phyloP scores from a whole-genome alignment of 345 rosid species.

The Anacardium occidentale region DNA sequence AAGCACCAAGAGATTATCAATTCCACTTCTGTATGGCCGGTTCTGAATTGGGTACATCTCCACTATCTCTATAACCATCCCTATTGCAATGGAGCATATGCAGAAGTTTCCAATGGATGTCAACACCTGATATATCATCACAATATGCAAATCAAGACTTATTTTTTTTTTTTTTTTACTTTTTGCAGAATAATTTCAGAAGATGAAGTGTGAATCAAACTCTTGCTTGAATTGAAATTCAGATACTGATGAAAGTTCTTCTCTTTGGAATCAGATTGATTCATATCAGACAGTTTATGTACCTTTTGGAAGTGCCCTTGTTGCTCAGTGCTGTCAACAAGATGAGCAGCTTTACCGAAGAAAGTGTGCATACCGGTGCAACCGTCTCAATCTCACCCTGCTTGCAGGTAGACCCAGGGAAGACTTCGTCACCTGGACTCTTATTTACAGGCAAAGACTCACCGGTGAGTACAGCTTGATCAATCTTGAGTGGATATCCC shows the following conservation, averaged over 20 bases:
- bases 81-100: constrained; percentile 65
- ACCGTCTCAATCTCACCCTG: constrained; percentile 88
- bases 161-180: no score
- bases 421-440: constrained; percentile 68
- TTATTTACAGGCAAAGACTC: constrained; percentile 78
- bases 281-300: no score
- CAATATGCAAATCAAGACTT: no score
- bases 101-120: constrained; percentile 91
- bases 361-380: constrained; percentile 82
- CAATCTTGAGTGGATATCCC: constrained; percentile 78
- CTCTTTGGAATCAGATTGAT: no score
- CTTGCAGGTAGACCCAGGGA: constrained; percentile 83
- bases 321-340: constrained; percentile 75
- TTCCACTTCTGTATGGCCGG: constrained; percentile 62
- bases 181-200: no score
- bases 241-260: no score
- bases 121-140: constrained; percentile 45
- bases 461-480: constrained; percentile 79
- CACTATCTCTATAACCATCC: constrained; percentile 64
- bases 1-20: constrained; percentile 77
- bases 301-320: constrained; percentile 83
- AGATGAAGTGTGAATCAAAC: no score
- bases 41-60: constrained; percentile 83
- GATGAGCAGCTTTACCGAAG: constrained; percentile 91
- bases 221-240: not conserved